Conservation (phyloP, 176 grass and related monocot genomes). For the Carex pumila region DNA sequence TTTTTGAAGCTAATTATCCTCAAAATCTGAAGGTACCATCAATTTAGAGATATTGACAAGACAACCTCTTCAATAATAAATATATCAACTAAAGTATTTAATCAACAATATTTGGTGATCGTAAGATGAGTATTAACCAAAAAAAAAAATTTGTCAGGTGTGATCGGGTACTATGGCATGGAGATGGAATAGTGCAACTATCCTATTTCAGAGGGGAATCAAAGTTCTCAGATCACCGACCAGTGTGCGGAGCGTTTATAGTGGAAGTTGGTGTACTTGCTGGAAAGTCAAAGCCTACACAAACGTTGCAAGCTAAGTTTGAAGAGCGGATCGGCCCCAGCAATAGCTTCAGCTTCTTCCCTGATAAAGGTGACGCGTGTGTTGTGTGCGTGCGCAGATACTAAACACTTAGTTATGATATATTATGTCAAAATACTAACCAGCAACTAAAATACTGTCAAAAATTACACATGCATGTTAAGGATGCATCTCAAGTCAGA, state of each 20-base stretch:
- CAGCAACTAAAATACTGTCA: not conserved
- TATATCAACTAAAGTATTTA: not conserved
- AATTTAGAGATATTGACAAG: no score
- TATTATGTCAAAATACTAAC: no score
- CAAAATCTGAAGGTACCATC: not conserved
- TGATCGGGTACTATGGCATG: slow-evolving; percentile 78
- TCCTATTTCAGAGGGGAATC: slow-evolving; percentile 87
- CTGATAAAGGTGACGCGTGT: slow-evolving; percentile 9
- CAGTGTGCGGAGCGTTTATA: slow-evolving; percentile 59
- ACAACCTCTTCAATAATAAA: not conserved
- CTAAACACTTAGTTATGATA: not conserved
- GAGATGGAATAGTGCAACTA: slow-evolving; percentile 77
- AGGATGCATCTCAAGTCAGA: not conserved
- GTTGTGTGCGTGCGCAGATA: not conserved
- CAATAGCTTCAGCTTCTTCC: slow-evolving; percentile 22
- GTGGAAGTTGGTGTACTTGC: slow-evolving; percentile 49
- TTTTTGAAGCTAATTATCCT: not conserved
- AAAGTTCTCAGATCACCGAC: slow-evolving; percentile 86
- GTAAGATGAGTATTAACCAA: not conserved
- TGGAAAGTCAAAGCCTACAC: slow-evolving; percentile 21
- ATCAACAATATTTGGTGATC: not conserved
- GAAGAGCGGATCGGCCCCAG: slow-evolving; percentile 9
- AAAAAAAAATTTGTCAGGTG: slow-evolving; percentile 37
- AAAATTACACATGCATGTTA: not conserved
- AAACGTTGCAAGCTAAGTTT: slow-evolving; percentile 42